Percentiles rank a stretch among this genome's conserved stretches.
phyloP scores from a whole-genome alignment of 2,329 filamentous ascomycete genomes.

The Emmonsiellopsis sp. region DNA sequence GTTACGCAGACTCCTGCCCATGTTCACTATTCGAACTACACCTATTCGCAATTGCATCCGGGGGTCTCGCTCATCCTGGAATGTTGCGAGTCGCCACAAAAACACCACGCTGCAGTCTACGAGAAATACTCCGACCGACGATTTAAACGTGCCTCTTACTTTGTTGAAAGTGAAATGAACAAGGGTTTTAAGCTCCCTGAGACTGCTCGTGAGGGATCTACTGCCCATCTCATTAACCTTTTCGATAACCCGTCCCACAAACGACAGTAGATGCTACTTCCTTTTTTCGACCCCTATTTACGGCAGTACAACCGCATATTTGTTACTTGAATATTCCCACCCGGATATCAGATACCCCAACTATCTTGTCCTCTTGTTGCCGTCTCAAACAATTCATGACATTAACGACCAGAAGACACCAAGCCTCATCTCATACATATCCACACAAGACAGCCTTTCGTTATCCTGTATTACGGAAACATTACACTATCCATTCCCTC shows the following conservation, averaged over 20 bases:
- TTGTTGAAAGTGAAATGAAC: conserved; percentile 65
- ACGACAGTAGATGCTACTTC: conserved; percentile 8
- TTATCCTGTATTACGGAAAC: neutral
- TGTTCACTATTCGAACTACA: conserved; percentile 90
- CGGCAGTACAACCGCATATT: neutral
- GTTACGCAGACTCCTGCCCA: conserved; percentile 61
- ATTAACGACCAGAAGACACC: neutral
- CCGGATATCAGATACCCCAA: neutral
- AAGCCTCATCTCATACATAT: neutral
- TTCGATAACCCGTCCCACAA: conserved; percentile 1
- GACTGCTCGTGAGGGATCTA: conserved; percentile 10
- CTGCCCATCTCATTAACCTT: conserved; percentile 2
- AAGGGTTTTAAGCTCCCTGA: conserved; percentile 48
- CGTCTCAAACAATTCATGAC: neutral
- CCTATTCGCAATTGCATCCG: conserved; percentile 69
- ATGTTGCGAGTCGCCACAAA: conserved; percentile 70
- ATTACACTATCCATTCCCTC: too few species aligned
- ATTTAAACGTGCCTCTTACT: conserved; percentile 74
- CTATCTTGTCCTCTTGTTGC: neutral
- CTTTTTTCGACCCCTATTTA: neutral
- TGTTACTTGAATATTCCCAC: neutral
- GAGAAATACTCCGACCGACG: conserved; percentile 86
- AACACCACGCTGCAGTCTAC: conserved; percentile 78
- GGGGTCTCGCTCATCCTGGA: conserved; percentile 72
- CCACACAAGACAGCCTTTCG: neutral